A percentile compares a stretch with the other conserved stretches of the same genome.
Conservation (phyloP, 1,139 yeast genomes). For the Geotrichum restrictum region DNA sequence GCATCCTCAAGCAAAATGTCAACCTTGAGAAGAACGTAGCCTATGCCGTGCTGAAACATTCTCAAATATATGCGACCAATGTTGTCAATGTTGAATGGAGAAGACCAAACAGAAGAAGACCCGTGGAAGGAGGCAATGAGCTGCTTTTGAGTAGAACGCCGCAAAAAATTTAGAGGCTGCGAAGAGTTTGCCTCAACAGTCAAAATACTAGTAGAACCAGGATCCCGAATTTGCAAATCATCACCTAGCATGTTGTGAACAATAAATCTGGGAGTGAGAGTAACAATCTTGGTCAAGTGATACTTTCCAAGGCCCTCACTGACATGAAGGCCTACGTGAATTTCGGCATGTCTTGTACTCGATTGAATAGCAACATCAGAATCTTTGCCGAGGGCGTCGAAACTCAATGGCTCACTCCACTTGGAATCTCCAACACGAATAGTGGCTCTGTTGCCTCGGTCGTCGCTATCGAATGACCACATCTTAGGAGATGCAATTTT, state of each 20-base stretch:
- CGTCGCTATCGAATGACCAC: constrained; percentile 75
- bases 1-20: constrained; percentile 76
- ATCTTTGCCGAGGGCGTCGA: constrained; percentile 86
- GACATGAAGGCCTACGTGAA: constrained; percentile 70
- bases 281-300: constrained; percentile 69
- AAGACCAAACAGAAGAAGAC: constrained; percentile 60
- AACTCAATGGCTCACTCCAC: constrained; percentile 74
- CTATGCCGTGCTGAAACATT: constrained; percentile 56
- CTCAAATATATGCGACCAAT: constrained; percentile 78
- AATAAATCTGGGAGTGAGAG: constrained; percentile 78
- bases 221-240: constrained; percentile 61
- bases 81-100: constrained; percentile 80
- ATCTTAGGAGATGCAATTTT: constrained; percentile 56
- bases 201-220: constrained; percentile 41
- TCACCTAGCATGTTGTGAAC: constrained; percentile 59
- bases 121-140: constrained; percentile 58
- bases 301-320: constrained; percentile 88
- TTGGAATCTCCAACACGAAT: constrained; percentile 64
- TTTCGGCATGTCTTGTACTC: constrained; percentile 50
- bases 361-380: constrained; percentile 61
- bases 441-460: constrained; percentile 65
- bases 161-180: constrained; percentile 63
- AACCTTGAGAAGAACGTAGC: constrained; percentile 66
- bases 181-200: constrained; percentile 48
- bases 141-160: constrained; percentile 49